Evolutionary conservation across 1,139 yeast species (phyloP).

Genomic region (Tardiomyces blankii): DNA sequence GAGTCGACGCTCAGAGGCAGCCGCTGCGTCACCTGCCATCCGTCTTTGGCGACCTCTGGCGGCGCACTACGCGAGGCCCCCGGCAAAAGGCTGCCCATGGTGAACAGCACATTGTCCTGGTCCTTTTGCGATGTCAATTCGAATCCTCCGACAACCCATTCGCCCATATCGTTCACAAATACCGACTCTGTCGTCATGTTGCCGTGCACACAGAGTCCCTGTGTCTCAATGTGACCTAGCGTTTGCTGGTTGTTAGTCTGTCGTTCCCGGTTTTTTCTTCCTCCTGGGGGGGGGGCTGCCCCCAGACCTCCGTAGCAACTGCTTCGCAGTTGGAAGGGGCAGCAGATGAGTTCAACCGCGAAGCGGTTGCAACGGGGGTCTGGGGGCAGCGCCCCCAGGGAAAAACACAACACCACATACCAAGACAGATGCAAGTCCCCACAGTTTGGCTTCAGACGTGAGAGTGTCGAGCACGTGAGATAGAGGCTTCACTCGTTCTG

Average conservation of each 20-base stretch:
- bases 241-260: constrained; percentile 26
- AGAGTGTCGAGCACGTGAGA: constrained; percentile 15
- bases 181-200: constrained; percentile 47
- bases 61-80: constrained; percentile 29
- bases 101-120: constrained; percentile 16
- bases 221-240: constrained; percentile 49
- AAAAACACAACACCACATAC: neutral
- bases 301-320: too few species aligned
- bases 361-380: too few species aligned
- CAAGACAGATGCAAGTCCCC: constrained; percentile 41
- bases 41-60: constrained; percentile 33
- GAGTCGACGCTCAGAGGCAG: constrained; percentile 38
- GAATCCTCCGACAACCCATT: constrained; percentile 79
- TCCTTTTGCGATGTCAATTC: constrained; percentile 41
- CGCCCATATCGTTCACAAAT: constrained; percentile 58
- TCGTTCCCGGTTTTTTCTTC: neutral
- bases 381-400: too few species aligned
- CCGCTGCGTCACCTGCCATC: constrained; percentile 34
- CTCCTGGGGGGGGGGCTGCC: too few species aligned
- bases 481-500: constrained; percentile 69
- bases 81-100: constrained; percentile 24
- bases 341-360: too few species aligned
- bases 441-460: constrained; percentile 31
- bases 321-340: too few species aligned
- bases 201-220: constrained; percentile 58